Evolutionary conservation across 495 filamentous ascomycete species (phyloP), one percentile per base, ranked within the genome.

Genomic region (Rusavskia elegans): DNA sequence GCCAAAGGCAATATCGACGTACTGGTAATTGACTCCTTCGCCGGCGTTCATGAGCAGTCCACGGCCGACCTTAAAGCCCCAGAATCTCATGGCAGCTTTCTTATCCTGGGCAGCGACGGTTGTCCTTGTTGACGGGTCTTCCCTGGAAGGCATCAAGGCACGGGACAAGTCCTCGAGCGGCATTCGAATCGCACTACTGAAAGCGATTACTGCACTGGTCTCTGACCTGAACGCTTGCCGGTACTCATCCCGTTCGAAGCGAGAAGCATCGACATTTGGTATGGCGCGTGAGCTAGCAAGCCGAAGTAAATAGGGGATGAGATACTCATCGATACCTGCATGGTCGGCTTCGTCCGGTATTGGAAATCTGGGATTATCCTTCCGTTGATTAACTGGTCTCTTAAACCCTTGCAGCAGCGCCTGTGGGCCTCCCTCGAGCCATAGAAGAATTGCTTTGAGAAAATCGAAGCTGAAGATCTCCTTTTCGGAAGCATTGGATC

Each of bases 391-490:
- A 1, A 61, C 53, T 14, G 63, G 59, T 14, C 64, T 63, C 29
- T 74, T 76, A 59, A 84, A 84, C 1, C 75, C 80, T 36, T 71
- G 61, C 1, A 81, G 59, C 6, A 84, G 49, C 32, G 64, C 63
- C 16, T 70, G 66, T 20, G 73, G 61, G 10, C 81, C 81, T 5
- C 74, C 75, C 42, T 78, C 75, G 3, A 83, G 59, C 73, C 79
- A 84, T 6, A 82, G 71, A 5, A 80, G 45, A 19, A 83, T 80
- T 3, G 80, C 78, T 61, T 75, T 78, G 2, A 83, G 55, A 57
- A 84, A 84, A 49, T 83, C 81, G 55, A 81, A 81, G n/a, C 68
- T 65, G 56, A 77, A 77, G 32, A 74, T 68, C 48, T 77, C 75
- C 23, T 71, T 61, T 6, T 67, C 56, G 8, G 56, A 60, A n/a